A percentile compares a stretch with the other conserved stretches of the same genome.
Evolutionary conservation across 73 alveolate genomes (phyloP).

Genomic region (Breviolum minutum): DNA sequence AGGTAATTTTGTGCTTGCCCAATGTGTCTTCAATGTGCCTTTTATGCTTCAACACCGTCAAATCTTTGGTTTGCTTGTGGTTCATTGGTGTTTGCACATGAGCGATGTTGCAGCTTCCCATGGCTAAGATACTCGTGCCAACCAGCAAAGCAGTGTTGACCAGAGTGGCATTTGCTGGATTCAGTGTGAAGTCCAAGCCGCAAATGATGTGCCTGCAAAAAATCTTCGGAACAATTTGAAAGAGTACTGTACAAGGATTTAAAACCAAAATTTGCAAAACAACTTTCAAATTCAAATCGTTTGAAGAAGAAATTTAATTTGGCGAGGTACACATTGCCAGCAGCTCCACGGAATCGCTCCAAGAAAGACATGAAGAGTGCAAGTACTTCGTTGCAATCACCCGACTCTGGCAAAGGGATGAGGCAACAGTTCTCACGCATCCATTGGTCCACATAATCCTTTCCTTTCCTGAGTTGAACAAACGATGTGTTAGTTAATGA

Average conservation of each 20-base stretch:
- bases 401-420: not conserved
- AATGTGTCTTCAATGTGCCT: not conserved
- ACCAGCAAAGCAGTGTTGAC: not conserved
- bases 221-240: not conserved
- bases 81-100: not conserved
- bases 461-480: not conserved
- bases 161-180: not conserved
- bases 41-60: not conserved
- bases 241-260: not conserved
- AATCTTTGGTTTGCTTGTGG: not conserved
- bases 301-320: not conserved
- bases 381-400: not conserved
- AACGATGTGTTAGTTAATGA: not conserved
- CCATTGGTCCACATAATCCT: not conserved
- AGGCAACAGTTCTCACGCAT: not conserved
- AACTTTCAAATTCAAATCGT: not conserved
- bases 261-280: not conserved
- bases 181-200: slow-evolving; percentile 1
- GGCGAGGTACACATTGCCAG: slow-evolving; percentile 18
- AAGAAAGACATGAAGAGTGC: not conserved
- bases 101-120: not conserved
- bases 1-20: not conserved
- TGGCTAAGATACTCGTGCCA: not conserved
- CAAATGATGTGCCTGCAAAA: not conserved
- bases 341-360: slow-evolving; percentile 28